Base-by-base conservation (phyloP, 345 rosid species). In the Eucalyptus cloeziana region DNA sequence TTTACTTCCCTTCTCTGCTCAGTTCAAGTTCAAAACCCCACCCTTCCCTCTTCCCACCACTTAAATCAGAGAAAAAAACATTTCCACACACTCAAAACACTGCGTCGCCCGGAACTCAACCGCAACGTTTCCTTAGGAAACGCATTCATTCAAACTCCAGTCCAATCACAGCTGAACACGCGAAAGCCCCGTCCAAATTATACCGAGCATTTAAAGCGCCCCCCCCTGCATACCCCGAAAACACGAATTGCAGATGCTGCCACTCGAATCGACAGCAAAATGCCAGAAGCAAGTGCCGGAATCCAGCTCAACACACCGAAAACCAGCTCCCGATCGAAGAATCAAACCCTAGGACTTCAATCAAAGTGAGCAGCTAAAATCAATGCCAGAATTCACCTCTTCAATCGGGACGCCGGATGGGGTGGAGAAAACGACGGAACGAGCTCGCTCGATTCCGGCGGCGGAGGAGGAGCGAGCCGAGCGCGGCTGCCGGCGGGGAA, bases 261-360 rank as follows among this genome's bases (percentile, higher is more conserved):
- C 33, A 31, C 80, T 44, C 25, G 30, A 62, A 87, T 27, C 81
- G 47, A 87, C 93, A 89, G 87, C 12, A 89, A 88, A 90, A 90
- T 85, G 54, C 89, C 37, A 22, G 50, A 87, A 87, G 92, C 92
- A 16, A 49, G 85, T 31, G 24, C 54, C 89, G 13, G 50, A 87
- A 87, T 60, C 90, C 92, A 93, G 86, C 87, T 69, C 56, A 69
- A 64, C 92, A 50, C 90, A 71, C 52, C 50, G 91, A 67, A 12
- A 51, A 90, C 76, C 49, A 69, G 31, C 56, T 12, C 37, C 5
- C 27, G 79, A 87, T 83, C 49, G 31, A 86, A 83, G 90, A 85
- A 83, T 50, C 24, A 87, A 92, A 89, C 91, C 94, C 94, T 88
- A 92, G 80, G 89, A 89, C 91, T 71, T 87, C 67, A 94, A 94